Evolutionary conservation across 2,329 filamentous ascomycete species (phyloP), one percentile per base, ranked within the genome.

Genomic region (Epichloe aotearoae): DNA sequence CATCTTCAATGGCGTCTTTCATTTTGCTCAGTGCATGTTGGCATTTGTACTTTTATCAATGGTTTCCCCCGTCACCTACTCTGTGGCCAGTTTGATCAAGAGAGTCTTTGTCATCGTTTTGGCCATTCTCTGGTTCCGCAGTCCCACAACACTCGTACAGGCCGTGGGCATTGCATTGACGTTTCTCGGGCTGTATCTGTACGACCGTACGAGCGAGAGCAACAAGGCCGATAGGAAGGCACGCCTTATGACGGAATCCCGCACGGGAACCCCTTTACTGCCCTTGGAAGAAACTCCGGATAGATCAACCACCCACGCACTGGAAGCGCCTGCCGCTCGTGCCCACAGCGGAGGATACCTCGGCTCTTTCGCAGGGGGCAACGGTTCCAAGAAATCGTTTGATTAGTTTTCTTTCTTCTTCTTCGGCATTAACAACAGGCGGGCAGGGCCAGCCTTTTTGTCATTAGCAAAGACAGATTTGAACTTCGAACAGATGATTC

Each of bases 51-150:
- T 98, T 5, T 74, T 98, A 6, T 95, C 89, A 50, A 86, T 95
- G 73, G 86, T 97, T 12, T 95, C 89, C 0, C 93, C 93, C 0
- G 93, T 98, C 38, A 97, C 93, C 0, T 98, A 98, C 71, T 95
- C 88, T 0, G 91, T 98, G 38, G 93, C 93, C 37, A 94, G 86
- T 51, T 74, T 98, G 54, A 93, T 98, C 68, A 98, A 98, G 71
- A 85, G 93, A 46, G 93, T 98, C 12, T 96, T 95, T 62, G 91
- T 98, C 61, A 95, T 98, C 59, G 80, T 93, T 53, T 85, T 95
- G 59, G 89, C 93, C 6, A 91, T 98, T 55, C 71, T 97, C 58
- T 98, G 93, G 93, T 98, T 97, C 69, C 85, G 88, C 56, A 96
- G 83, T 66, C 80, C 85, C 1, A 95, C 93, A 34, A 96, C 88